Evolutionary conservation across 768 basidiomycete genomes (phyloP).

Genomic region (Suillus occidentalis): DNA sequence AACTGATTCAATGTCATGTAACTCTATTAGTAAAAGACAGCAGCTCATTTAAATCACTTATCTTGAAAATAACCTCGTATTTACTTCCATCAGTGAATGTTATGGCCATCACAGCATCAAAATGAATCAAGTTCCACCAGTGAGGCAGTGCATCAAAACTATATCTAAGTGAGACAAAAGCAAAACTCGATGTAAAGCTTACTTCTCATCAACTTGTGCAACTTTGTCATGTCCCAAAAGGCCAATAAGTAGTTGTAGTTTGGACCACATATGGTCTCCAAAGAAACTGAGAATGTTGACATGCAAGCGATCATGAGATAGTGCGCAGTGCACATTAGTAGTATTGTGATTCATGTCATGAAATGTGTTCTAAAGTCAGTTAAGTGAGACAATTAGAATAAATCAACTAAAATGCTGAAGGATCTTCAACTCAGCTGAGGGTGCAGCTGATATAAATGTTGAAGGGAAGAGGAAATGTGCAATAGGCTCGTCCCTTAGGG

Average conservation of each 20-base stretch:
- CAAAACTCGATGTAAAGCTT: constrained; percentile 1
- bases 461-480: too few species aligned
- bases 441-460: too few species aligned
- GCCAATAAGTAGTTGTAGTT: constrained; percentile 23
- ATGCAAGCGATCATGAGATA: constrained; percentile 42
- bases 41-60: neutral
- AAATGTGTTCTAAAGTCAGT: constrained; percentile 29
- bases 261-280: constrained; percentile 31
- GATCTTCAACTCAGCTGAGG: too few species aligned
- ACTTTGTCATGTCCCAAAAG: constrained; percentile 9
- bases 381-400: neutral
- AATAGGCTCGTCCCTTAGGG: too few species aligned
- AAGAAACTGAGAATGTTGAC: constrained; percentile 30
- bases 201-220: constrained; percentile 23
- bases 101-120: constrained; percentile 18
- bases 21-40: neutral
- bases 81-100: constrained; percentile 38
- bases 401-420: neutral
- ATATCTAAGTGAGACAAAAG: neutral
- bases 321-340: constrained; percentile 34
- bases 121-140: constrained; percentile 11
- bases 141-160: constrained; percentile 6
- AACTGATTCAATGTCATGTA: neutral
- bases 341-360: constrained; percentile 25
- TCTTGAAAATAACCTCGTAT: constrained; percentile 35